Base-by-base conservation (phyloP, 768 basidiomycete species). In the Lentinula lateritia region DNA sequence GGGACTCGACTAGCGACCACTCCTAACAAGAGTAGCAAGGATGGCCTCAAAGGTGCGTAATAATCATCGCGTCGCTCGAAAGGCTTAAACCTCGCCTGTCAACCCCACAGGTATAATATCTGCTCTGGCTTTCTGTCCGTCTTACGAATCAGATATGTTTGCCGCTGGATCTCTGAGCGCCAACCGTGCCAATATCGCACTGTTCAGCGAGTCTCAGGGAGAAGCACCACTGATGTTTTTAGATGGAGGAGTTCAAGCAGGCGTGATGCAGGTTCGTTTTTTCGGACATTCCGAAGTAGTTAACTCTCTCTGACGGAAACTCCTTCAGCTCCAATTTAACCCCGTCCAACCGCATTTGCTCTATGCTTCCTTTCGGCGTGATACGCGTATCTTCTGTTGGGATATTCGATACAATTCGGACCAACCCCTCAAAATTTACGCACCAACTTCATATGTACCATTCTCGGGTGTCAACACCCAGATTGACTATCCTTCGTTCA, bases 31-130 rank as follows among this genome's bases (percentile, higher is more conserved):
- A 92, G 89, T 70, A 90, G 86, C 62, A 88, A 86, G 66, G 87
- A 91, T 56, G 95, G 95, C 0, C 78, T 97, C 50, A 96, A 94
- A 81, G 95, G 95, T 89, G 63, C 39, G 63, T 50, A 52, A 35
- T 52, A 35, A 28, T 28, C 28, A 28, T 28, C 28, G 28, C 28
- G 28, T 28, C 28, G 3, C 28, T 3, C 3, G 3, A 28, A 28
- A 28, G 2, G 28, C 28, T 28, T 2, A 28, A 2, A 28, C 1
- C 28, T 28, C 3, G 3, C 28, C 28, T 35, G 15, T 20, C n/a
- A 43, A 12, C 34, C 35, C 59, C 55, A 9, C 28, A 93, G 94
- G 95, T 1, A 92, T 98, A 62, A 81, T 98, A 46, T 94, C 95
- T 4, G 75, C 93, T 0, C 74, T 98, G 5, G 85, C 91, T 0